Base-by-base conservation (phyloP, 192 early-diverging fungal species). In the Coemansia sp. region DNA sequence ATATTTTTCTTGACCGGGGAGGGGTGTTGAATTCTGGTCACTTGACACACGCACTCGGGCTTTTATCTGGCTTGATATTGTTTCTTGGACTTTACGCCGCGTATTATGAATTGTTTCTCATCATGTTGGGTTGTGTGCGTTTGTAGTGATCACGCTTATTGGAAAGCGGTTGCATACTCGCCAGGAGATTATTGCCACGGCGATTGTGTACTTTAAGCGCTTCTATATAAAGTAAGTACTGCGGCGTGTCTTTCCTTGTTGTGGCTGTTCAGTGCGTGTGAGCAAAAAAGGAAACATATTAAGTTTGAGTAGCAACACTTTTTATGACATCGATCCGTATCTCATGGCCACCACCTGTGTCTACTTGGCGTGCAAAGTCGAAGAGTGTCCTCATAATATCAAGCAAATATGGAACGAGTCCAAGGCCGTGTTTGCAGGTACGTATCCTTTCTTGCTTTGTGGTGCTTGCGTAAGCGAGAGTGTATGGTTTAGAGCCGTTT, bases 321-420 rank as follows among this genome's bases (percentile, higher is more conserved):
- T 84, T 43, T 73, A 81, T 26, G 68, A 79, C 22, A 89, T 87
- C 26, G 92, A 95, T 57, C 89, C 89, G 15, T 81, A 81, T 34
- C 70, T 96, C 12, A 88, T 93, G 29, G 67, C 80, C 1, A 81
- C 85, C 7, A 91, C 92, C 4, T 92, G 90, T 57, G 74, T 93
- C 43, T 94, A 93, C 52, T 58, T 94, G 38, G 94, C 92, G 2
- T 86, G 86, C 69, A 94, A 96, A 61, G 86, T 93, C 35, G 92
- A 94, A 58, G 94, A 96, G 61, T 61, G 55, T 44, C 86, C 84
- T 10, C 63, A 80, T n/a, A 83, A 87, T 34, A 84, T 85, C 36
- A 87, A 82, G 49, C 62, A 64, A 15, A 61, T 82, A 9, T 59
- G 58, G 57, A 58, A 29, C 10, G 79, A 79, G 25, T 43, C 66